Conservation (phyloP, 176 grass and related monocot genomes). For the Bonia amplexicaulis region DNA sequence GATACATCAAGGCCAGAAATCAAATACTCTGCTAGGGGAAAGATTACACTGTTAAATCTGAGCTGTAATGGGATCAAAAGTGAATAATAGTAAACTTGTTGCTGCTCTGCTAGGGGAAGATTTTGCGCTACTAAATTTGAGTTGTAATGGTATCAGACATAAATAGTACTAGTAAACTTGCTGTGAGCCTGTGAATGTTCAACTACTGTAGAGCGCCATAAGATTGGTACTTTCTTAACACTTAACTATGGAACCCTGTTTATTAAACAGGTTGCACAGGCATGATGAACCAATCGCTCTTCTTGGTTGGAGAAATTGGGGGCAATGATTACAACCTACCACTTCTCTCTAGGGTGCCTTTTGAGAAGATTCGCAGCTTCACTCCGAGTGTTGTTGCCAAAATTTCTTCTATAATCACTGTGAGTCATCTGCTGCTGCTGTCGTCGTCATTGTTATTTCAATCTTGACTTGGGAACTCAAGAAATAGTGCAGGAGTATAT, state of each 20-base stretch:
- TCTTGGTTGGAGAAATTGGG: constrained; percentile 87
- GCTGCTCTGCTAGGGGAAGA: background rate
- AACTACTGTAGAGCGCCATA: background rate
- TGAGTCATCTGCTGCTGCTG: constrained; percentile 24
- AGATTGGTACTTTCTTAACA: background rate
- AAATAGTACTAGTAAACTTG: background rate
- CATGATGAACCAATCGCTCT: constrained; percentile 51
- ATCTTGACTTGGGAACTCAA: background rate
- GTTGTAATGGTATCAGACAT: background rate
- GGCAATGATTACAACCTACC: constrained; percentile 93
- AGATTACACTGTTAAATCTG: constrained; percentile 16
- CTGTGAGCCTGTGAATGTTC: background rate
- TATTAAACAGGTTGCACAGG: constrained; percentile 27
- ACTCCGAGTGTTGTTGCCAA: constrained; percentile 57
- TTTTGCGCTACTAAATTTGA: constrained; percentile 1
- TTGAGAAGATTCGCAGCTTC: constrained; percentile 63
- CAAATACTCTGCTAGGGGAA: background rate
- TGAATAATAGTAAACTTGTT: background rate
- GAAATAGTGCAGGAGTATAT: background rate
- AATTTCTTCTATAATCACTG: constrained; percentile 64
- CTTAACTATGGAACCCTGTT: background rate
- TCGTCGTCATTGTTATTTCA: background rate
- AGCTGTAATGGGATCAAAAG: background rate
- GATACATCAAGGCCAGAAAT: background rate
- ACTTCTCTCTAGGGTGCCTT: constrained; percentile 16